A percentile compares a stretch with the other conserved stretches of the same genome.
phyloP scores from a whole-genome alignment of 257 asterid genomes.

The Voacanga thouarsii region DNA sequence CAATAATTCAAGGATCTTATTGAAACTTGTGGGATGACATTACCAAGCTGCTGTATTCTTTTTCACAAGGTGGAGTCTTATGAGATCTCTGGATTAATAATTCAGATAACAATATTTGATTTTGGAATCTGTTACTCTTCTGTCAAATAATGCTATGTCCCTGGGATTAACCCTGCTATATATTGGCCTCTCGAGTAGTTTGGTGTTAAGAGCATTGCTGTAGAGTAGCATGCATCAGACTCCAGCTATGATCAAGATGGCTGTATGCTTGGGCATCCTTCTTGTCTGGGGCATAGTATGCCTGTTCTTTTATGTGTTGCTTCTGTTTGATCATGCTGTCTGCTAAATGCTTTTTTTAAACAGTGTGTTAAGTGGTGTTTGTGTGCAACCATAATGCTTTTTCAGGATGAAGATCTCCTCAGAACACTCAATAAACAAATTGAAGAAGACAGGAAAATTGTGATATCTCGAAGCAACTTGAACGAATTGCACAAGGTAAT shows the following conservation, averaged over 20 bases:
- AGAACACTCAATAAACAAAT: slow-evolving; percentile 83
- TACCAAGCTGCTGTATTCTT: not conserved
- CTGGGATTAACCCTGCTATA: not conserved
- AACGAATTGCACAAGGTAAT: slow-evolving; percentile 80
- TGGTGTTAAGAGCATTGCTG: not conserved
- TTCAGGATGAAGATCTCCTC: slow-evolving; percentile 87
- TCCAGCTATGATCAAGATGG: not conserved
- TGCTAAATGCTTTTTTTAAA: not conserved
- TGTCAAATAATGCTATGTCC: not conserved
- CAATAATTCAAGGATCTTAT: not conserved
- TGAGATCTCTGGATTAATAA: not conserved
- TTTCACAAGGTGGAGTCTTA: not conserved
- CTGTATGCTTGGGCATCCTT: not conserved
- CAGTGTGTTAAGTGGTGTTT: slow-evolving; percentile 5
- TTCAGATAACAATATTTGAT: not conserved
- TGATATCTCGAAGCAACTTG: slow-evolving; percentile 84
- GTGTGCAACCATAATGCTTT: slow-evolving; percentile 18
- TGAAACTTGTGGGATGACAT: not conserved
- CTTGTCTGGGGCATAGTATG: not conserved
- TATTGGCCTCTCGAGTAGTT: not conserved
- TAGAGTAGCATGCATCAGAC: not conserved
- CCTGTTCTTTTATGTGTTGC: not conserved
- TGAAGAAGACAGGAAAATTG: slow-evolving; percentile 87
- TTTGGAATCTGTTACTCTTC: not conserved
- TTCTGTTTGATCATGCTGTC: slow-evolving; percentile 7